Percentiles rank a stretch among this genome's conserved stretches.
These are phyloP conservation scores for Skeletonema menzelii DNA, from an alignment of 108 stramenopile genomes.

Conservation along the genomic window DNA sequence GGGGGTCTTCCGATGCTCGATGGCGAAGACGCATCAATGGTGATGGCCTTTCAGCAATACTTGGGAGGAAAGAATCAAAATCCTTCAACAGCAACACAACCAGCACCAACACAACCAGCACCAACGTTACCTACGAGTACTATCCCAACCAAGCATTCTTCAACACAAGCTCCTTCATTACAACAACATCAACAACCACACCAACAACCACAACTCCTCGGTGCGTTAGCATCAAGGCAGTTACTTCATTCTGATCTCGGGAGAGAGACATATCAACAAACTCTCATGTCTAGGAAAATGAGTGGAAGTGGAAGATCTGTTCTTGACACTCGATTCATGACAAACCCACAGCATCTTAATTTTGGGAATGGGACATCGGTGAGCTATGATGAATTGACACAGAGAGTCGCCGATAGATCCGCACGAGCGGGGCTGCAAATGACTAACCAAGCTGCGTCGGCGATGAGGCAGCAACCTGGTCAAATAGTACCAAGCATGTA, in stretches of 20 bases:
- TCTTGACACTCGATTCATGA: background rate
- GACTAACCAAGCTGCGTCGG: background rate
- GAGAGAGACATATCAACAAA: background rate
- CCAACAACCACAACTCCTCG: background rate
- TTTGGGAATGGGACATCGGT: background rate
- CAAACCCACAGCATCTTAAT: background rate
- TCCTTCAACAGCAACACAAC: background rate
- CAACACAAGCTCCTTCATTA: background rate
- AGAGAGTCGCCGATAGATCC: background rate
- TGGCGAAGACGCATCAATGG: background rate
- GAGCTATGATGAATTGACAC: background rate
- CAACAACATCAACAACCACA: background rate
- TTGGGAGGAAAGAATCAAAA: background rate
- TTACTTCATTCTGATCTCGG: background rate
- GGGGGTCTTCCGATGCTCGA: background rate
- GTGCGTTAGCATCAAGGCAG: background rate
- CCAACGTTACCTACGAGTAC: background rate
- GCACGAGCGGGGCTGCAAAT: background rate
- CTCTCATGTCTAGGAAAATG: background rate
- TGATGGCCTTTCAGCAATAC: background rate
- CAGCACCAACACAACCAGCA: background rate
- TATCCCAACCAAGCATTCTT: background rate
- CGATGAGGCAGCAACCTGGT: background rate
- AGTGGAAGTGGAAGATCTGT: too few species aligned
- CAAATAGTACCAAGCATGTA: background rate